Conservation (phyloP, 176 grass and related monocot species). For the Lolium rigidum region DNA sequence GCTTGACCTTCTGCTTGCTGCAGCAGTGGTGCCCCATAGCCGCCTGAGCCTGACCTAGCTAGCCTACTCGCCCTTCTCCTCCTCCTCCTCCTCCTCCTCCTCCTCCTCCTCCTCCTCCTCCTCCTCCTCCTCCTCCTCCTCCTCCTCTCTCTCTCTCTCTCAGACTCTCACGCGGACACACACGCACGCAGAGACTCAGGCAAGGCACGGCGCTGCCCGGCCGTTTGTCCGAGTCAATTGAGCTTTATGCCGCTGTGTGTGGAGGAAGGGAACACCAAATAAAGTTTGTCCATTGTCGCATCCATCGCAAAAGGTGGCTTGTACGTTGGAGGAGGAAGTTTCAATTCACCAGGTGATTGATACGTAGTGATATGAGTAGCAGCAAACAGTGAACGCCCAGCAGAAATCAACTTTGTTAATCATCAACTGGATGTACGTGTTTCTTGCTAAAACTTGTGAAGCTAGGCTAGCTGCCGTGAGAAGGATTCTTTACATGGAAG, state of each 20-base stretch:
- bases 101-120: no score
- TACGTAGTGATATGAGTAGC: background rate
- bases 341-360: conserved; percentile 37
- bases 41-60: conserved; percentile 22
- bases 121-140: background rate
- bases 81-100: background rate
- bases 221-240: conserved; percentile 44
- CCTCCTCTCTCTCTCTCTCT: background rate
- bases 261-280: conserved; percentile 50
- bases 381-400: conserved; percentile 5
- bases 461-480: conserved; percentile 1
- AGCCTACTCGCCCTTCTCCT: background rate
- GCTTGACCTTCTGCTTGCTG: conserved; percentile 99
- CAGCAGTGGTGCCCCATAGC: conserved; percentile 96
- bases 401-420: conserved; percentile 17
- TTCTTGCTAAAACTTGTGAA: conserved; percentile 54
- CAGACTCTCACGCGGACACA: background rate
- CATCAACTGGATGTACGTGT: background rate
- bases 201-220: conserved; percentile 12
- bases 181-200: conserved; percentile 1
- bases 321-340: conserved; percentile 3
- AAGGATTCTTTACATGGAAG: conserved; percentile 46
- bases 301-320: conserved; percentile 37
- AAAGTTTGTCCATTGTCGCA: conserved; percentile 40
- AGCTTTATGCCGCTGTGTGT: conserved; percentile 43